Base-by-base conservation (phyloP, 2,329 filamentous ascomycete species). In the Arthrobotrys sinensis region DNA sequence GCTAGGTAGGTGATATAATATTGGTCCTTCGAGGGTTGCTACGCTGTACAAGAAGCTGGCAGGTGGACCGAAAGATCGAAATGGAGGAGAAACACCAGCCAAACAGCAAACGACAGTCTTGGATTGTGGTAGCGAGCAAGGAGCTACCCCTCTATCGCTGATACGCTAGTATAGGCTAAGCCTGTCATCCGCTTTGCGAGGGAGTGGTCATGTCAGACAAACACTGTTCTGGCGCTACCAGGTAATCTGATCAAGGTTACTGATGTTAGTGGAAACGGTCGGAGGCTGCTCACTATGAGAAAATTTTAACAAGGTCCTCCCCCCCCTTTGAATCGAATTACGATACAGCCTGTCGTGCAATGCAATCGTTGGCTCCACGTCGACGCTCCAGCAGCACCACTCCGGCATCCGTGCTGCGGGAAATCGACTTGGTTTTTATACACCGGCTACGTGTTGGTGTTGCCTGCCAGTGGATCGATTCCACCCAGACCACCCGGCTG, bases 201-300 rank as follows among this genome's bases (percentile, higher is more conserved):
- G 66, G 52, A 38, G 45, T 55, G 64, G 46, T 48, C 24, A 28
- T 28, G 24, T 28, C 63, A 45, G 53, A 52, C 65, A 78, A 79
- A 73, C 57, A 43, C 69, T 36, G 68, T 62, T 50, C 63, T 70
- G 52, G 55, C 32, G 52, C 68, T 60, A 66, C 76, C 77, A 72
- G 65, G 57, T 70, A 48, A 28, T 28, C 24, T 28, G 24, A 28
- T 28, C 24, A 28, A 28, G 24, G 24, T 28, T 28, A 2, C 24
- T 4, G 24, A 28, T 48, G 24, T 11, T 6, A 21, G 8, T 6
- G 19, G n/a, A 1, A 21, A 7, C n/a, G 3, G 1, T 32, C 3
- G 12, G 11, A 16, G n/a, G 40, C 12, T 45, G 5, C 40, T 45
- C 40, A n/a, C n/a, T n/a, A n/a, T n/a, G n/a, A n/a, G n/a, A n/a